A percentile compares a stretch with the other conserved stretches of the same genome.
Conservation (phyloP, 1,284 basidiomycete genomes). For the Tilletiopsis washingtonensis region DNA sequence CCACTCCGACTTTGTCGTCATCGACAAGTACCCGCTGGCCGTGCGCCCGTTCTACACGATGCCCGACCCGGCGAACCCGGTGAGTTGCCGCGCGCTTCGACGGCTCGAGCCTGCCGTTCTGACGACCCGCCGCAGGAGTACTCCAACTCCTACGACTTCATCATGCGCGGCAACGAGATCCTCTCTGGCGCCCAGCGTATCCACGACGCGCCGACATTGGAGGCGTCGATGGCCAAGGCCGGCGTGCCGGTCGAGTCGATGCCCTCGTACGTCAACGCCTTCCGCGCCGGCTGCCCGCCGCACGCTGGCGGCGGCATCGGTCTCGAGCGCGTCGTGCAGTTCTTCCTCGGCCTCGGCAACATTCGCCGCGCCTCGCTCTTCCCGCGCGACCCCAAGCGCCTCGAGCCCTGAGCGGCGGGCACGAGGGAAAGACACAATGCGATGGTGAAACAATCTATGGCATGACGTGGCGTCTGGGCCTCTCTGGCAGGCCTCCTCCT, state of each 20-base stretch:
- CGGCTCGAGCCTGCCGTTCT: too few species aligned
- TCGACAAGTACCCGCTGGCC: slow-evolving; percentile 44
- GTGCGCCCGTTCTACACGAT: slow-evolving; percentile 48
- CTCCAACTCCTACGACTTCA: slow-evolving; percentile 98
- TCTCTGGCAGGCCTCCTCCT: too few species aligned
- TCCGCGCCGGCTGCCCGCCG: slow-evolving; percentile 86
- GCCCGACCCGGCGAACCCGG: slow-evolving; percentile 37
- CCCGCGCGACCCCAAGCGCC: slow-evolving; percentile 57
- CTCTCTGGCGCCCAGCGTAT: slow-evolving; percentile 94
- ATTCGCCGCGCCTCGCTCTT: slow-evolving; percentile 88
- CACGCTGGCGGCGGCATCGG: slow-evolving; percentile 57
- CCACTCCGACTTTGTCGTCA: slow-evolving; percentile 42
- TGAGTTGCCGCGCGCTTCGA: neutral
- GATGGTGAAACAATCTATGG: too few species aligned
- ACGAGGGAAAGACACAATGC: slow-evolving; percentile 2
- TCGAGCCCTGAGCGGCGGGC: slow-evolving; percentile 33
- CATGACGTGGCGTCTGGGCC: too few species aligned
- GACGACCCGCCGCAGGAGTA: slow-evolving; percentile 49
- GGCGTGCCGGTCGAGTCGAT: slow-evolving; percentile 75
- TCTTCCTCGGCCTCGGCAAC: slow-evolving; percentile 66
- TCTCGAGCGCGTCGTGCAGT: slow-evolving; percentile 89
- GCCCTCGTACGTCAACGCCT: slow-evolving; percentile 85
- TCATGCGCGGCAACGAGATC: slow-evolving; percentile 99
- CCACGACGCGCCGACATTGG: slow-evolving; percentile 77
- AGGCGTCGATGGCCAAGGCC: slow-evolving; percentile 67